Evolutionary conservation across 2,329 filamentous ascomycete genomes (phyloP), one percentile per base, ranked within the genome.

Genomic region (Aureobasidium mangrovei): DNA sequence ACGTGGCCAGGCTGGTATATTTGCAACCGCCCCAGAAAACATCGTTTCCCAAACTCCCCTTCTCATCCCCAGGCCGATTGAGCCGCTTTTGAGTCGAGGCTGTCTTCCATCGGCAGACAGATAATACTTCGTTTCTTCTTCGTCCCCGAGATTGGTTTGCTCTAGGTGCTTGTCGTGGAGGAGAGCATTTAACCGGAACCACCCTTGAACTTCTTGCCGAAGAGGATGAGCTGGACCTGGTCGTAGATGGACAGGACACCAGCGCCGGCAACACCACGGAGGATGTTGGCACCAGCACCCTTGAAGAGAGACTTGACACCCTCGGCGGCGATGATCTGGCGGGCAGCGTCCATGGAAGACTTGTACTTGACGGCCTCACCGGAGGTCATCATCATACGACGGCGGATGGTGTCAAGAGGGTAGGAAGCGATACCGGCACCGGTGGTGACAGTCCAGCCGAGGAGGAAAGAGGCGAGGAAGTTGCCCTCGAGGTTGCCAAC

Each of bases 241-340:
- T 98, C 93, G 81, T 98, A 98, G 89, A 98, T 96, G 77, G 93
- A 98, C 75, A 98, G 84, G 74, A 98, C 93, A 98, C 93, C 93
- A 81, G 93, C 93, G 89, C 93, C 94, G 73, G 93, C 93, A 73
- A 98, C 93, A 96, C 93, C 94, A 95, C 93, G 93, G 81, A 98
- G 93, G 74, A 98, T 98, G 89, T 98, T 98, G 85, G 93, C 93
- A 89, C 93, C 93, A 74, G 93, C 93, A 91, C 93, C 93, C 89
- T 98, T 98, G 91, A 98, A 98, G 78, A 98, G 91, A 70, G 93
- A 98, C 81, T 84, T 88, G 78, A 94, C 80, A 84, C 93, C 93
- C 83, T 97, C 93, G 80, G 88, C 88, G 80, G 91, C 91, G 71
- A 97, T 76, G 73, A 98, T 98, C 85, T 97, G 89, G 77, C 82